Evolutionary conservation across 805 yeast species (phyloP), one percentile per base, ranked within the genome.

Genomic region (Maudiozyma turicensis): DNA sequence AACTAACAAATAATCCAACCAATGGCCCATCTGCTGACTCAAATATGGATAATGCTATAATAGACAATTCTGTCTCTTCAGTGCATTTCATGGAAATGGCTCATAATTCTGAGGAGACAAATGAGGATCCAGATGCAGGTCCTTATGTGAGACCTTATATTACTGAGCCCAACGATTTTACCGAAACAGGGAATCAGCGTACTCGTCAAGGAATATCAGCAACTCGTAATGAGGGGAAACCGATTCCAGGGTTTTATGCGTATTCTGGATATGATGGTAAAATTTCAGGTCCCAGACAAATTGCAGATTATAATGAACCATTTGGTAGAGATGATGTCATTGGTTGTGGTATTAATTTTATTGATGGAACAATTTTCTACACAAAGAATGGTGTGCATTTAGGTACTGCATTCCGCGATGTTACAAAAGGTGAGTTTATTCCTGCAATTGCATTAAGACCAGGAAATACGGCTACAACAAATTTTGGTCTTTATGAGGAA

Each of bases 281-380:
- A 8, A 56, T 61, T 20, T 54, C 59, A 8, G 57, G 58, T 13
- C 60, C 58, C 2, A 49, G 56, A 6, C 58, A 58, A 30, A 51
- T 48, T 15, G 51, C 53, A 43, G 45, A 54, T 8, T 60, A 56
- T 42, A 52, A 61, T 8, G 55, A 53, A 31, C 58, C 63, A 32
- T 82, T 76, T 61, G 77, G 81, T 0, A 60, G 67, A 35, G 75
- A 75, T 26, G 96, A 88, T 64, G 71, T 77, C 2, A 74, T 90
- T 53, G 97, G 97, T 0, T 84, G 90, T 64, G 96, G 96, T 5
- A 74, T 88, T 28, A 84, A 89, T 67, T 84, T 78, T 56, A 70
- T 75, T 13, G 77, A 76, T 40, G 74, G 78, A 40, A 67, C 80
- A 0, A 73, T 87, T 2, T 90, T 89, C 57, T 78, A 79, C 54